Base-by-base conservation (phyloP, 495 filamentous ascomycete genomes). In the Glutinoglossum americanum region DNA sequence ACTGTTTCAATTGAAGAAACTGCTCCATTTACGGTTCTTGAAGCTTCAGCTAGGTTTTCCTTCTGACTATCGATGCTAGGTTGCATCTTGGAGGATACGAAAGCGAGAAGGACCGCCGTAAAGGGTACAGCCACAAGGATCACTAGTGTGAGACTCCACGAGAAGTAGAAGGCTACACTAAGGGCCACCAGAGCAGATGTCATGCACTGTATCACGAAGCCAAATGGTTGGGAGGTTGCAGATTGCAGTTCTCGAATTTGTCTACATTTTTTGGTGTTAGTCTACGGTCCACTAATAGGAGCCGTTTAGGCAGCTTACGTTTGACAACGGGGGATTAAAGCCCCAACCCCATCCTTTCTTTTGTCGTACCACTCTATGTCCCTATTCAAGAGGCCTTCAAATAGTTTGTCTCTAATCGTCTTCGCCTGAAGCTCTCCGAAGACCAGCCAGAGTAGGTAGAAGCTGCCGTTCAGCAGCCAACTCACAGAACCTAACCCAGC, bases 81-180 rank as follows among this genome's bases (percentile, higher is more conserved):
- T 55, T 83, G 79, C 55, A 92, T 76, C 49, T 69, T 72, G 0
- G 71, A 66, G 0, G 81, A 83, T 17, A 86, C 68, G 44, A 76
- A 67, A 17, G 68, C 71, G 39, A 89, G 72, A 7, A 85, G 62
- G 3, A 76, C 48, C 0, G 77, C 74, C 10, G 83, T 78, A 1
- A 93, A 56, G 0, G 90, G 84, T n/a, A 86, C 72, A 0, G 81
- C 82, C 0, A 84, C 75, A 4, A 94, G 69, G 21, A 86, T 84
- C n/a, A 92, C 80, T 0, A 95, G 70, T 0, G 88, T 89, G 8
- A 98, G 75, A 54, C 83, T 80, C 87, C 83, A 96, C 0, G 87
- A 89, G 57, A 76, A 82, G 62, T 79, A 81, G 13, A 96, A 74
- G 0, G 87, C 86, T 7, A 95, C 68, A 3, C 66, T 71, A 4